Base-by-base conservation (phyloP, 208 protist genomes). In the Leishmania arabica region DNA sequence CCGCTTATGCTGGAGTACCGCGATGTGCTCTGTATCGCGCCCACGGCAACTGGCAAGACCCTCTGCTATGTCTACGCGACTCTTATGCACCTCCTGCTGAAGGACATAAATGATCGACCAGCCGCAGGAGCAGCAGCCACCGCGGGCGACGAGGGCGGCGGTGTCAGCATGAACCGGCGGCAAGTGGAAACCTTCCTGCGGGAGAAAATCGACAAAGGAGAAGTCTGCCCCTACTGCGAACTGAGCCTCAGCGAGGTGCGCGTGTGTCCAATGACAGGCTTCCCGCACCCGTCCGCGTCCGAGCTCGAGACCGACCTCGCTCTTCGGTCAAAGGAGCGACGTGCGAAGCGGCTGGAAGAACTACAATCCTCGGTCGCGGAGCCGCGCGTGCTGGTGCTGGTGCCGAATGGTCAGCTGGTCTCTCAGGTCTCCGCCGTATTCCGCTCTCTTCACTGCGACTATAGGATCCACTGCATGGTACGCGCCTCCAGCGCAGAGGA, bases 11-110 rank as follows among this genome's bases (percentile, higher is more conserved):
- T 97, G 34, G 88, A 96, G 77, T 83, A 93, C 47, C 83, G 90
- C 31, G 97, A 99, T 84, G 40, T 98, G 64, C 85, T 98, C 51
- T 95, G 89, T 77, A 89, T 98, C 60, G 88, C 97, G 27, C 92
- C 94, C 1, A 97, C 97, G 6, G 93, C 95, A 15, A 96, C 94
- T 24, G 97, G 97, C n/a, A 99, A 98, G 81, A 98, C 96, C 15
- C 87, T 98, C 49, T 89, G 90, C 56, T 98, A 98, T 86, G 89
- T 89, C n/a, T 91, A 98, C 80, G 92, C 96, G 15, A 84, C 88
- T 21, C 81, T 98, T 60, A 76, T 97, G 79, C 87, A 91, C 64
- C 76, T 98, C 24, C 66, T 90, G 56, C 58, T 92, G 60, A 80
- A 87, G 74, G 85, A 86, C 54, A 83, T 82, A 53, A 75, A 49